Evolutionary conservation across 768 basidiomycete genomes (phyloP), one percentile per base, ranked within the genome.

Genomic region (Aureoboletus auriporus): DNA sequence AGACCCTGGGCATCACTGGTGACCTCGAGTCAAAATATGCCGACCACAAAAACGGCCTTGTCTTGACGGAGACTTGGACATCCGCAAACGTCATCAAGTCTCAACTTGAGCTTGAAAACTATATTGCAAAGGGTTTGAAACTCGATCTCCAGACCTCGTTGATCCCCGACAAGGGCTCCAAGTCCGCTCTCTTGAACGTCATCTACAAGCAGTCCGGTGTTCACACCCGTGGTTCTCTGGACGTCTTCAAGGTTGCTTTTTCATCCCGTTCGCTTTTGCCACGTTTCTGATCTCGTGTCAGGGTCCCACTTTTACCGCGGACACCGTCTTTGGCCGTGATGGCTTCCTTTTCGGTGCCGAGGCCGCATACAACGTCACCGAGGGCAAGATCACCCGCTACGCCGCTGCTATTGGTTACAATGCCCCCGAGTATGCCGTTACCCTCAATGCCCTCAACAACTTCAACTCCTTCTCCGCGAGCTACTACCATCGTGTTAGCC

Each of bases 291-390:
- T 49, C 50, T 46, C 39, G 33, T 33, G 11, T 34, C 20, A 96
- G 93, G 96, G 96, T 44, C 95, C 95, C 40, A 95, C 92, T 44
- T 89, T 98, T 79, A 97, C 93, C 57, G 86, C 93, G 43, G 96
- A 99, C 72, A 80, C 91, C 52, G 96, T 95, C 59, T 64, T 95
- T 56, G 94, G 94, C 58, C 94, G 93, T 63, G 93, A 97, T 63
- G 96, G 96, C 50, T 92, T 98, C 87, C 88, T 97, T 52, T 73
- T 95, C 51, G 96, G 96, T 76, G 91, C 82, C 55, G 96, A 99
- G 78, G 86, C 93, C 34, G 82, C 92, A 44, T 98, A 98, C 80
- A 95, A 97, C 69, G 90, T 97, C 67, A 91, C 86, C 42, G 89
- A 91, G 60, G 95, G 93, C 64, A 85, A 83, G 63, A 79, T 98